Percentiles rank a stretch among this genome's conserved stretches.
Evolutionary conservation across 2,329 filamentous ascomycete genomes (phyloP).

Genomic region (Arthroderma sp.): DNA sequence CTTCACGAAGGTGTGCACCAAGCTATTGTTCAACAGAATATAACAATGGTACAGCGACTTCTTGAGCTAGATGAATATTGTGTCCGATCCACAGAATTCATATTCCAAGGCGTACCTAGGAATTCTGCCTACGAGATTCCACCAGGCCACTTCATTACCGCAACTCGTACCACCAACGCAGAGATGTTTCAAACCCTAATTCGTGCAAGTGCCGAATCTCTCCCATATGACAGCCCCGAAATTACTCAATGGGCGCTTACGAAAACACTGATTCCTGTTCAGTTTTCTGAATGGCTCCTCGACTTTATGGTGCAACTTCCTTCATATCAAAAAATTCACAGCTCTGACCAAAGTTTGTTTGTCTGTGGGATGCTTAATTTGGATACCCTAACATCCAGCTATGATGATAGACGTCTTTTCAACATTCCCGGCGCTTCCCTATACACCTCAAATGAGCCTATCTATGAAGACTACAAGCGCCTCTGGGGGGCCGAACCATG

Average conservation of each 20-base stretch:
- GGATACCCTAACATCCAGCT: too few species aligned
- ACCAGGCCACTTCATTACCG: conserved; percentile 25
- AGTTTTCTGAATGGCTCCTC: conserved; percentile 2
- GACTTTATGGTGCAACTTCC: conserved; percentile 1
- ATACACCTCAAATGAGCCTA: neutral
- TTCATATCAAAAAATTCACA: neutral
- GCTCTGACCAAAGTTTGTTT: neutral
- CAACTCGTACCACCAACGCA: conserved; percentile 18
- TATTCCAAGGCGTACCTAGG: neutral
- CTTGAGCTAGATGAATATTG: conserved; percentile 30
- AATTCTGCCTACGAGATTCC: conserved; percentile 21
- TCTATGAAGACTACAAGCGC: neutral
- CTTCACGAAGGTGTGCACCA: conserved; percentile 31
- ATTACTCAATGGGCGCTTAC: conserved; percentile 26
- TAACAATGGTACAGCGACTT: conserved; percentile 23
- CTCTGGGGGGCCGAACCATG: neutral
- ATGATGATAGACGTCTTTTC: too few species aligned
- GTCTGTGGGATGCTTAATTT: neutral
- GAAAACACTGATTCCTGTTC: neutral
- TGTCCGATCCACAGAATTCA: conserved; percentile 14
- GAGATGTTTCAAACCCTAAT: conserved; percentile 25
- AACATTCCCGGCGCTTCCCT: too few species aligned
- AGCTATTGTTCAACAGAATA: conserved; percentile 27
- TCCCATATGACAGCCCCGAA: conserved; percentile 26
- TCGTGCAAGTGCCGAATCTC: conserved; percentile 29